phyloP scores from a whole-genome alignment of 2,329 filamentous ascomycete species.

The Penicillium sp. region DNA sequence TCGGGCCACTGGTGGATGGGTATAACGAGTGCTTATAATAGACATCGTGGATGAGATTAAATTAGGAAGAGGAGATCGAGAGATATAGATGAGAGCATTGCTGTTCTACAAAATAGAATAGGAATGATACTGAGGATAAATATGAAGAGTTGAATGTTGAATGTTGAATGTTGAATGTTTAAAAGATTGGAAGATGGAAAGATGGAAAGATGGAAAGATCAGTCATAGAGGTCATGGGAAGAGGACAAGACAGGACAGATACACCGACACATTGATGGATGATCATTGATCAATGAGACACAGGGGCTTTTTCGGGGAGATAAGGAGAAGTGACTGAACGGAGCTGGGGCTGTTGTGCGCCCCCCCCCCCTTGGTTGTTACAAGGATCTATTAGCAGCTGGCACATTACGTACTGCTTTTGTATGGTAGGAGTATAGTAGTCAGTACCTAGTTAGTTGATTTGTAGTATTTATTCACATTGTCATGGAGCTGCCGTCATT shows the following conservation, averaged over 20 bases:
- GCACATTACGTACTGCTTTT: conserved; percentile 2
- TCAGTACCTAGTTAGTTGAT: too few relatives aligned
- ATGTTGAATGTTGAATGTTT: background rate
- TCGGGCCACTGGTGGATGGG: conserved; percentile 36
- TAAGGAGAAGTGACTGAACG: conserved; percentile 14
- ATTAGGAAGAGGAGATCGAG: background rate
- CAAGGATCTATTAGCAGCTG: background rate
- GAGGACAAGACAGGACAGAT: background rate
- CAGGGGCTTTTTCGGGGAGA: conserved; percentile 9
- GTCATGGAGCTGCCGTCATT: background rate
- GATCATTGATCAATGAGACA: conserved; percentile 3
- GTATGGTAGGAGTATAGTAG: background rate
- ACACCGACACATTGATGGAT: conserved; percentile 19
- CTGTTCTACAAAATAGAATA: background rate
- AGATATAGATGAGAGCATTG: background rate
- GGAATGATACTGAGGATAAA: background rate
- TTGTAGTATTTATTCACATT: too few relatives aligned
- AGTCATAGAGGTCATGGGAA: background rate
- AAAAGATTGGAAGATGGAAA: background rate
- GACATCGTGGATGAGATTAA: conserved; percentile 18
- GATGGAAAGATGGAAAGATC: background rate
- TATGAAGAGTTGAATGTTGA: background rate
- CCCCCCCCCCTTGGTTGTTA: background rate
- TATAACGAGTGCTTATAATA: conserved; percentile 13
- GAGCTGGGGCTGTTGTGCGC: conserved; percentile 3